Conservation (phyloP, 2,329 filamentous ascomycete species). For the Penicillium sp. region DNA sequence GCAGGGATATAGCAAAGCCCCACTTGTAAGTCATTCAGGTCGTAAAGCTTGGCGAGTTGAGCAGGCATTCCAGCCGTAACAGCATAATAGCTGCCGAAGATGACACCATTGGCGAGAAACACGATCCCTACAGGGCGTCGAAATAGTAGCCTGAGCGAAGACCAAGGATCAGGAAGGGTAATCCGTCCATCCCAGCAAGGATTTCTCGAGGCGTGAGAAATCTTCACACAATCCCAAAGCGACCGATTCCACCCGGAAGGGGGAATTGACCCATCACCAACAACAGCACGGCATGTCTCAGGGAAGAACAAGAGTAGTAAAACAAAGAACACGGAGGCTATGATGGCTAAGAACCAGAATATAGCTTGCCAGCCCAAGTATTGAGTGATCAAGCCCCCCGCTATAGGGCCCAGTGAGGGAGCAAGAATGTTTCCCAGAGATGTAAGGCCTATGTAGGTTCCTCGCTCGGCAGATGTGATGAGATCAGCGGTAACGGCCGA, state of each 20-base stretch:
- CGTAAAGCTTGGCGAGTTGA: constrained; percentile 48
- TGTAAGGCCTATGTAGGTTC: constrained; percentile 47
- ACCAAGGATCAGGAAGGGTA: constrained; percentile 37
- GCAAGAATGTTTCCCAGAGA: constrained; percentile 43
- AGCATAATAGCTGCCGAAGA: constrained; percentile 52
- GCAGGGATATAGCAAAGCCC: constrained; percentile 40
- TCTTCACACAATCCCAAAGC: constrained; percentile 18
- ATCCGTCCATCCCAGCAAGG: not conserved
- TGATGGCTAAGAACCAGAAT: constrained; percentile 58
- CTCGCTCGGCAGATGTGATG: constrained; percentile 45
- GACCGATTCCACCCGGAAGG: constrained; percentile 38
- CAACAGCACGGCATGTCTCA: constrained; percentile 41
- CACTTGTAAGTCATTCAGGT: constrained; percentile 50
- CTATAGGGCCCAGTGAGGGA: constrained; percentile 55
- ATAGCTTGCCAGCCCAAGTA: constrained; percentile 56
- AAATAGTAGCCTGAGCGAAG: constrained; percentile 37
- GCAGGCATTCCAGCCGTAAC: constrained; percentile 50
- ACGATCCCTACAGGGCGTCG: constrained; percentile 37
- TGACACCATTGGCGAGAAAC: constrained; percentile 41
- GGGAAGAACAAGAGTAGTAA: constrained; percentile 37
- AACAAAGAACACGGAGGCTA: constrained; percentile 36
- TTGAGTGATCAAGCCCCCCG: constrained; percentile 55
- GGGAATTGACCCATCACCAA: constrained; percentile 38
- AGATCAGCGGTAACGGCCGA: constrained; percentile 49
- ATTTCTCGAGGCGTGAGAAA: not conserved